These are phyloP conservation scores for Epichloe elymi DNA, from an alignment of 2,329 filamentous ascomycete species.

Conservation along the genomic window DNA sequence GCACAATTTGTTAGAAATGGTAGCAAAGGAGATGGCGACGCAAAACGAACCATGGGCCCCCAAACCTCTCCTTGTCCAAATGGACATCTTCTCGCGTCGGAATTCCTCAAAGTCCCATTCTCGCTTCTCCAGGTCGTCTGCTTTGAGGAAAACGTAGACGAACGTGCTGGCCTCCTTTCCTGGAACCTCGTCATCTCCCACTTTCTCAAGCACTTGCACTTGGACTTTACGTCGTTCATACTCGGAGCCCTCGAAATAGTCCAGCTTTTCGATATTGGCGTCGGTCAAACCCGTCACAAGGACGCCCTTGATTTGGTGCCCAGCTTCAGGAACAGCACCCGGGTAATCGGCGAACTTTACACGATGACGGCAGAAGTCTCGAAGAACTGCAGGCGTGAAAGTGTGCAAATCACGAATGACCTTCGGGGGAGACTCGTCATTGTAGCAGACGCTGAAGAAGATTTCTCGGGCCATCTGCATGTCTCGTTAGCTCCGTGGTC, in stretches of 20 bases:
- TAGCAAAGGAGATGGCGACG: neutral
- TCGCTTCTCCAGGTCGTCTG: slow-evolving; percentile 44
- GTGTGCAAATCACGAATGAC: slow-evolving; percentile 41
- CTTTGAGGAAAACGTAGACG: slow-evolving; percentile 51
- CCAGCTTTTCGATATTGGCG: slow-evolving; percentile 61
- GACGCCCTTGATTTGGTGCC: slow-evolving; percentile 56
- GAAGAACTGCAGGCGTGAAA: slow-evolving; percentile 63
- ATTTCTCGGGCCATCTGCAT: slow-evolving; percentile 67
- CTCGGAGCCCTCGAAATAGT: slow-evolving; percentile 69
- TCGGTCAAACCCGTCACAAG: slow-evolving; percentile 67
- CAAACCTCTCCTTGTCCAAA: slow-evolving; percentile 38
- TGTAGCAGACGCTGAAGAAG: slow-evolving; percentile 74
- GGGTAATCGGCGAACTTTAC: slow-evolving; percentile 68
- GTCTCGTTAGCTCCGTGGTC: slow-evolving; percentile 11
- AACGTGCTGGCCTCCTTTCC: slow-evolving; percentile 38
- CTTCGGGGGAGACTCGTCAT: slow-evolving; percentile 33
- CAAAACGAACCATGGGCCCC: slow-evolving; percentile 27
- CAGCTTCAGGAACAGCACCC: slow-evolving; percentile 48
- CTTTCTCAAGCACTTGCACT: slow-evolving; percentile 37
- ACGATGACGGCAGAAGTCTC: slow-evolving; percentile 55
- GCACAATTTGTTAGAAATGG: neutral
- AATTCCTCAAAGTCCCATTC: slow-evolving; percentile 91
- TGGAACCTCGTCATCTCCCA: slow-evolving; percentile 24
- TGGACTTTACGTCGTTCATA: slow-evolving; percentile 46
- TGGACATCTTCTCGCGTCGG: slow-evolving; percentile 53